phyloP scores from a whole-genome alignment of 768 basidiomycete species.

The Rhodocollybia butyracea region DNA sequence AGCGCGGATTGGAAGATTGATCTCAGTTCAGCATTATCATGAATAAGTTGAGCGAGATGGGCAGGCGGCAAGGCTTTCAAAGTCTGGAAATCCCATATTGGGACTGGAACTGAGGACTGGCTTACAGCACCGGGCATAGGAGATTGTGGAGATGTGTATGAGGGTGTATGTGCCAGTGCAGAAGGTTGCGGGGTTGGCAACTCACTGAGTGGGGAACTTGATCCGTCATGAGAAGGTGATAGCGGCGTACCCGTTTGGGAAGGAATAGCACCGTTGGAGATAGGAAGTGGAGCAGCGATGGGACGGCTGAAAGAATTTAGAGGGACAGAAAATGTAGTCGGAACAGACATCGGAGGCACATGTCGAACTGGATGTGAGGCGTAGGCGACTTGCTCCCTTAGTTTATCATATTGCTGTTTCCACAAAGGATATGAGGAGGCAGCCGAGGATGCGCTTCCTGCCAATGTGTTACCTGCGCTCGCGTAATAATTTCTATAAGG shows the following conservation, averaged over 20 bases:
- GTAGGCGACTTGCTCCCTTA: not conserved
- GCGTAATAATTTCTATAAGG: too few relatives aligned
- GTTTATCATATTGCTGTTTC: not conserved
- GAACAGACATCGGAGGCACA: too few relatives aligned
- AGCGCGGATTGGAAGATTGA: not conserved
- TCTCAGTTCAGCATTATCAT: not conserved
- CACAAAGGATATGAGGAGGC: not conserved
- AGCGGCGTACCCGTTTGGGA: not conserved
- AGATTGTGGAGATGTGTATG: not conserved
- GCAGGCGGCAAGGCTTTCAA: not conserved
- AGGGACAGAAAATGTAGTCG: not conserved
- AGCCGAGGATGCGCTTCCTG: not conserved
- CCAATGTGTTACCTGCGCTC: too few relatives aligned
- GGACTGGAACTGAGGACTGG: not conserved
- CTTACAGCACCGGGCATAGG: not conserved
- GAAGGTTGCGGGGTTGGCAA: not conserved
- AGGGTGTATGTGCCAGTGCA: not conserved
- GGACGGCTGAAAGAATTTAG: not conserved
- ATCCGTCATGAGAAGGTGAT: not conserved
- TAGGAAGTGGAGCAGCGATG: not conserved
- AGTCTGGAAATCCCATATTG: constrained; percentile 3
- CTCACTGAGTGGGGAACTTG: not conserved
- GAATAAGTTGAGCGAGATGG: not conserved
- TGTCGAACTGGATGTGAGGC: too few relatives aligned
- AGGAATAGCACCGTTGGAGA: not conserved